phyloP scores from a whole-genome alignment of 139 green algal genomes.

The Klebsormidium nitens region DNA sequence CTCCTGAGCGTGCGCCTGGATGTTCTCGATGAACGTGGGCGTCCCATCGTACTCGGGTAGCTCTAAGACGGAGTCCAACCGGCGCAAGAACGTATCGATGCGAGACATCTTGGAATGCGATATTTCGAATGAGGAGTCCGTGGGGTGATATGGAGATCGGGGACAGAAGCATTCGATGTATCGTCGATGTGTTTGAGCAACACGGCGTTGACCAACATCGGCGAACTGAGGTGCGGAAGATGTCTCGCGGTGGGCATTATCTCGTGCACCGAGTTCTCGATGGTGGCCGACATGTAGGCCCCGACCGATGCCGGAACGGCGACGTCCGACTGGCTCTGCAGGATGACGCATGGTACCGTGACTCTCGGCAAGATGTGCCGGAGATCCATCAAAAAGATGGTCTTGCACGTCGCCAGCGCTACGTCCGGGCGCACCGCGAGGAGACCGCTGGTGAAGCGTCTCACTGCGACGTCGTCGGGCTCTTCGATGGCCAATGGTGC shows the following conservation, averaged over 20 bases:
- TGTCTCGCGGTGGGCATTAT: slow-evolving; percentile 33
- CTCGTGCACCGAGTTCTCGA: slow-evolving; percentile 30
- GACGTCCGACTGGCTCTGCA: slow-evolving; percentile 32
- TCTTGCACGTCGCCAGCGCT: slow-evolving; percentile 16
- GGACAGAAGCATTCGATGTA: no score
- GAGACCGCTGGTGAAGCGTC: slow-evolving; percentile 27
- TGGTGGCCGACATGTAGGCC: slow-evolving; percentile 19
- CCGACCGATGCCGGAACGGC: slow-evolving; percentile 24
- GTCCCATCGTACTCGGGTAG: no score
- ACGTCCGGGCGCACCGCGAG: slow-evolving; percentile 38
- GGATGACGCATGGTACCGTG: slow-evolving; percentile 15
- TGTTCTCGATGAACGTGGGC: no score
- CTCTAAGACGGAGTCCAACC: no score
- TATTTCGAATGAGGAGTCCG: no score
- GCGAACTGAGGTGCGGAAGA: slow-evolving; percentile 28
- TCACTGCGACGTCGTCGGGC: slow-evolving; percentile 21
- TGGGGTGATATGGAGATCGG: no score
- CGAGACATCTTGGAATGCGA: no score
- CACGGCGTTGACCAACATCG: no score
- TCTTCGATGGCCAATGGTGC: slow-evolving; percentile 25
- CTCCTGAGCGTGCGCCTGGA: no score
- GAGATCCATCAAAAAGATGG: slow-evolving; percentile 27
- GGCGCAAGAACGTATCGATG: no score
- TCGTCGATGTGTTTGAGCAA: no score
- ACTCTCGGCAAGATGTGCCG: slow-evolving; percentile 5